Conservation (phyloP, 257 asterid species). For the Lantana camara region DNA sequence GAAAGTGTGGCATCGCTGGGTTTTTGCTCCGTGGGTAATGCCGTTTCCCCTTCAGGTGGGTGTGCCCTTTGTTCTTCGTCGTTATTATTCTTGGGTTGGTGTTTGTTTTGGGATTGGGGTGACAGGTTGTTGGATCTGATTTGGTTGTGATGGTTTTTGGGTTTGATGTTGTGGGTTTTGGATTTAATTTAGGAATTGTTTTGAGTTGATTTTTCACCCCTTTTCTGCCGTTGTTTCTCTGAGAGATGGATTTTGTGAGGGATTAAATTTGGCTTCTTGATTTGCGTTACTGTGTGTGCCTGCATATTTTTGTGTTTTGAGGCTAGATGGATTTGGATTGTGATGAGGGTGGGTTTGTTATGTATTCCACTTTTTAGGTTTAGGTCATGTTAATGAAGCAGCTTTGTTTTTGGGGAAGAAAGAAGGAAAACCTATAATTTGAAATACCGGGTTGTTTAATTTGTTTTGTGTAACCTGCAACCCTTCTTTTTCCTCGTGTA, state of each 20-base stretch:
- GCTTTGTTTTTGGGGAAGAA: background rate
- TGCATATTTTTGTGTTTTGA: background rate
- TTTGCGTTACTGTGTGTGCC: background rate
- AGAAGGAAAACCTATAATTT: background rate
- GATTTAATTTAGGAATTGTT: slow-evolving; percentile 24
- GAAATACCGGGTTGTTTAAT: background rate
- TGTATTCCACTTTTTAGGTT: background rate
- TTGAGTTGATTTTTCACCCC: slow-evolving; percentile 12
- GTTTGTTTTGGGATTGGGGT: background rate
- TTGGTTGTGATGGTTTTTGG: background rate
- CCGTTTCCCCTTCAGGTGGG: slow-evolving; percentile 44
- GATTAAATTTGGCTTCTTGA: background rate
- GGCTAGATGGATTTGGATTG: slow-evolving; percentile 1
- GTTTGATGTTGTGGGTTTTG: background rate
- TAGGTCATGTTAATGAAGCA: background rate
- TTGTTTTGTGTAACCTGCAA: background rate
- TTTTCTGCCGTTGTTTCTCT: background rate
- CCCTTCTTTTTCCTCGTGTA: background rate
- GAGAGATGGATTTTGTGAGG: background rate
- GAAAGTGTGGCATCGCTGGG: slow-evolving; percentile 45
- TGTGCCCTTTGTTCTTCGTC: background rate
- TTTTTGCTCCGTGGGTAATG: slow-evolving; percentile 41
- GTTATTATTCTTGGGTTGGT: background rate
- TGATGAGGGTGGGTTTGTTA: slow-evolving; percentile 11
- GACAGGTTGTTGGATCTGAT: slow-evolving; percentile 27